Base-by-base conservation (phyloP, 2,329 filamentous ascomycete genomes). In the Trichoderma arundinaceum region DNA sequence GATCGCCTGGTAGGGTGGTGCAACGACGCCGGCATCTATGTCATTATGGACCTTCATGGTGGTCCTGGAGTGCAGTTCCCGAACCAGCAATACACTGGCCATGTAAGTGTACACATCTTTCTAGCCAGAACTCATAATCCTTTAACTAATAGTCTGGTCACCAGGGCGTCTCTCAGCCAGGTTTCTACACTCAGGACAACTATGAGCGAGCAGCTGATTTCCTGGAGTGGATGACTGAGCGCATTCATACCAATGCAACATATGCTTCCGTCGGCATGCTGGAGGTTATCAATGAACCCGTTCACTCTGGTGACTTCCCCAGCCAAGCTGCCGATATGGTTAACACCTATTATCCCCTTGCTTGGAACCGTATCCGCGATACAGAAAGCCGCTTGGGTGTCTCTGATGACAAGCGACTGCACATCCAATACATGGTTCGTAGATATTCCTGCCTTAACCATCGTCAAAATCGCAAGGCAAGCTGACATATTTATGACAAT, bases 211-310 rank as follows among this genome's bases (percentile, higher is more conserved):
- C 83, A 2, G 72, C 82, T 65, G 72, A 80, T 58, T 88, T 86
- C 76, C 80, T 88, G n/a, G 75, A 80, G 61, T 86, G 82, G 80
- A 82, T 88, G 70, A 81, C 83, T 10, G 77, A 80, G 43, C 77
- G 80, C 44, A 81, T 86, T 66, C 84, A 87, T 72, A 76, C 71
- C 43, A 81, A 79, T 66, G 59, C 74, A 41, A 79, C 78, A 35
- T 85, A 83, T 72, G 75, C 80, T 61, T 86, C 83, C 51, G 85
- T 88, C 32, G 85, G 85, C 64, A 87, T 86, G 81, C 72, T 88
- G 43, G 81, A 85, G 71, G 74, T 88, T 12, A 76, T 88, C 62
- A 88, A 88, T 70, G 86, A 88, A 72, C 86, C 86, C 3, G 72
- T 82, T 12, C 79, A 79, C 57, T 68, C 68, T 46, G 73, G 79